Evolutionary conservation across 805 yeast species (phyloP).

Genomic region (Wickerhamiella alocasiicola): DNA sequence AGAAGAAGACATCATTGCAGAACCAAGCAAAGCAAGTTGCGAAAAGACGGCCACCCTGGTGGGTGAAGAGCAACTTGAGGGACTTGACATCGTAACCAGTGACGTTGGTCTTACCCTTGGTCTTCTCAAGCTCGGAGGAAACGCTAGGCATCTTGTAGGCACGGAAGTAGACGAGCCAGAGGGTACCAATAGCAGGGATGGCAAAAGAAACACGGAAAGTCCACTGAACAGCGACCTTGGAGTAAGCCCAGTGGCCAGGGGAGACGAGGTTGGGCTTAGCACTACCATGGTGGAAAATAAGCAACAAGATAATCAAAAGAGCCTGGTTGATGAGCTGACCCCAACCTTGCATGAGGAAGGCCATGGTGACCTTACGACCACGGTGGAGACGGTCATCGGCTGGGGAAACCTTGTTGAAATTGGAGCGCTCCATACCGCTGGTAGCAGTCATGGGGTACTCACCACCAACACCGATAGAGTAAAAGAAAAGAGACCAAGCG

Average conservation of each 20-base stretch:
- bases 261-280: slow-evolving; percentile 16
- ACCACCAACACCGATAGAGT: slow-evolving; percentile 46
- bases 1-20: slow-evolving; percentile 50
- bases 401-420: slow-evolving; percentile 21
- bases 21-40: slow-evolving; percentile 53
- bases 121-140: slow-evolving; percentile 23
- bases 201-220: slow-evolving; percentile 30
- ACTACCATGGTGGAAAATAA: slow-evolving; percentile 25
- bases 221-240: slow-evolving; percentile 29
- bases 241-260: slow-evolving; percentile 20
- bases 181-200: slow-evolving; percentile 29
- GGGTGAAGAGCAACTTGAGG: slow-evolving; percentile 21
- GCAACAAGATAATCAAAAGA: slow-evolving; percentile 20
- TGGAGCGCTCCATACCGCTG: slow-evolving; percentile 49
- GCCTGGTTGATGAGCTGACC: slow-evolving; percentile 27
- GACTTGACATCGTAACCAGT: slow-evolving; percentile 29
- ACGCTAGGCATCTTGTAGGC: slow-evolving; percentile 28
- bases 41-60: slow-evolving; percentile 30
- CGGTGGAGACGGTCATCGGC: slow-evolving; percentile 30
- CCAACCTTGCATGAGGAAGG: slow-evolving; percentile 28
- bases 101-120: slow-evolving; percentile 26
- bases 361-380: slow-evolving; percentile 29
- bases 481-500: slow-evolving; percentile 38
- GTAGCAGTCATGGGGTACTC: slow-evolving; percentile 57
- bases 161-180: slow-evolving; percentile 30